Percentiles rank a stretch among this genome's conserved stretches.
Evolutionary conservation across 78 protist genomes (phyloP).

Genomic region (Dictyostelium purpureum): DNA sequence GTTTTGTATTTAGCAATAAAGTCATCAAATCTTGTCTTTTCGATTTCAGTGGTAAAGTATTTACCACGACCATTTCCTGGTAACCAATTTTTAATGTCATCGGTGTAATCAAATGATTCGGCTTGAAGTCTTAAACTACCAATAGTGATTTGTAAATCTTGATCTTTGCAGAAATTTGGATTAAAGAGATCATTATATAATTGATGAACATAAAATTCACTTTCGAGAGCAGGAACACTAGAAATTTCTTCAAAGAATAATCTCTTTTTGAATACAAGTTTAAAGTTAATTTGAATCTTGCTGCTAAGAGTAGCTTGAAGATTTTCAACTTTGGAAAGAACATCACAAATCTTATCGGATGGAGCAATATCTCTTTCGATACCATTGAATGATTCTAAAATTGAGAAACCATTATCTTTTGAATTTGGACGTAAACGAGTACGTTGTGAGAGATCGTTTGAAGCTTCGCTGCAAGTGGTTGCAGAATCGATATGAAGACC

Average conservation of each 20-base stretch:
- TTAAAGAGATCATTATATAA: constrained; percentile 24
- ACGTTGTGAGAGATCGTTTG: constrained; percentile 41
- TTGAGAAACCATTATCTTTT: constrained; percentile 47
- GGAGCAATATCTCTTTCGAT: constrained; percentile 62
- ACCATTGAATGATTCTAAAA: constrained; percentile 58
- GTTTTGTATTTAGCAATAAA: constrained; percentile 27
- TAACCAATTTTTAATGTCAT: constrained; percentile 44
- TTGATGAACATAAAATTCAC: constrained; percentile 57
- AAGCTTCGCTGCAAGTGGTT: constrained; percentile 47
- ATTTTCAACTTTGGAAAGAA: constrained; percentile 40
- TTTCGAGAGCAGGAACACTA: neutral
- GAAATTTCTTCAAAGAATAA: constrained; percentile 16
- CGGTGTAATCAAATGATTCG: constrained; percentile 54
- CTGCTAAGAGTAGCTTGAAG: constrained; percentile 44
- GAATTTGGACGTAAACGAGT: constrained; percentile 12
- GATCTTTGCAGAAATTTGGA: neutral
- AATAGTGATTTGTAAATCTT: constrained; percentile 26
- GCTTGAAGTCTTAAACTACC: constrained; percentile 37
- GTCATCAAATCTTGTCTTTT: constrained; percentile 52
- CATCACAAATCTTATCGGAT: constrained; percentile 56
- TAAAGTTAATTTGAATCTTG: constrained; percentile 46
- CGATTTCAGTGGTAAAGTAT: constrained; percentile 37
- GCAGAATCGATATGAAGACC: constrained; percentile 70
- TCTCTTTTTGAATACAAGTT: constrained; percentile 48
- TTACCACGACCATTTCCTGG: constrained; percentile 74